Conservation (phyloP, 2,329 filamentous ascomycete genomes). For the Cordyceps tenuipes region DNA sequence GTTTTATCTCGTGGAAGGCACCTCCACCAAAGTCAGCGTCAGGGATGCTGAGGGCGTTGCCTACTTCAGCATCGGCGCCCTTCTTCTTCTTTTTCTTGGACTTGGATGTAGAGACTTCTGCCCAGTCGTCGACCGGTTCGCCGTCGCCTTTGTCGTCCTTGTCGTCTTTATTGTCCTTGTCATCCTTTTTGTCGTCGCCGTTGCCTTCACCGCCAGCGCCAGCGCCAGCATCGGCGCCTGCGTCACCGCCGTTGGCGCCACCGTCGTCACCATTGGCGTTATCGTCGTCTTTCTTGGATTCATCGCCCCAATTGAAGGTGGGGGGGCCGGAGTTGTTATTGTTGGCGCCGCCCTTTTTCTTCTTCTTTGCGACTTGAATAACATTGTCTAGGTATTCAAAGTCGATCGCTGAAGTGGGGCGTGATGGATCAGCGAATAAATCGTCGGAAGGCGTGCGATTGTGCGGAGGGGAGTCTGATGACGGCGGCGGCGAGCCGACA, state of each 20-base stretch:
- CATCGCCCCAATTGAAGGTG: constrained; percentile 13
- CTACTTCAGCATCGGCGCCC: constrained; percentile 15
- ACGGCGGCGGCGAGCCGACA: neutral
- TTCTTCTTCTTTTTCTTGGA: constrained; percentile 35
- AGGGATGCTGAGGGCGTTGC: constrained; percentile 21
- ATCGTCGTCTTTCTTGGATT: constrained; percentile 8
- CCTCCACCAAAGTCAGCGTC: constrained; percentile 37
- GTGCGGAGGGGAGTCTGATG: neutral
- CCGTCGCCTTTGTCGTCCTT: constrained; percentile 17
- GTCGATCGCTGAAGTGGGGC: constrained; percentile 18
- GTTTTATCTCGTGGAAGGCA: constrained; percentile 58
- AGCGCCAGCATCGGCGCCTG: constrained; percentile 15
- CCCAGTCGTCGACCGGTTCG: constrained; percentile 29
- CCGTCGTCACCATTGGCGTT: neutral
- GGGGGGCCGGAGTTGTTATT: constrained; percentile 8
- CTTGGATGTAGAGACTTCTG: constrained; percentile 18
- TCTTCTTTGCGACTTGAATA: constrained; percentile 17
- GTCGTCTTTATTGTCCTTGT: constrained; percentile 13
- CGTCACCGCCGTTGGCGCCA: constrained; percentile 17
- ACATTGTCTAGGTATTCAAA: constrained; percentile 16
- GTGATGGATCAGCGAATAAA: constrained; percentile 15
- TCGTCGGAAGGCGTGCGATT: constrained; percentile 4
- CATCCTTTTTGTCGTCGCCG: constrained; percentile 13
- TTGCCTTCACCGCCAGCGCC: constrained; percentile 18
- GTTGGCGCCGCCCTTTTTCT: constrained; percentile 10